These are phyloP conservation scores for Holtermanniella nyarrowii DNA, from an alignment of 768 basidiomycete genomes.

Conservation along the genomic window DNA sequence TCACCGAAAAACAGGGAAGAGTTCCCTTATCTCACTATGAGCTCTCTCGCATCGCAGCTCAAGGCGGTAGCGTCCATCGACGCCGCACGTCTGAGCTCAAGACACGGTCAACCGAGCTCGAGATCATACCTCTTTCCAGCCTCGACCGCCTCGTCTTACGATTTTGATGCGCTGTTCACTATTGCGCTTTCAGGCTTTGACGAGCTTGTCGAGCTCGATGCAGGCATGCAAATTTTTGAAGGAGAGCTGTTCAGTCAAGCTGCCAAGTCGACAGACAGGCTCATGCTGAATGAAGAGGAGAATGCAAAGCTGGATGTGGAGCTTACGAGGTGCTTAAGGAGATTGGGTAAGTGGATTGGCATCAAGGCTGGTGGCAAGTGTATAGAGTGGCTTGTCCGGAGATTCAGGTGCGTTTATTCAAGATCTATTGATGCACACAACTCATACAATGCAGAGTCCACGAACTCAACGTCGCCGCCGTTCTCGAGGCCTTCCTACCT, in stretches of 20 bases:
- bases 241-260: constrained; percentile 67
- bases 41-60: constrained; percentile 70
- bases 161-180: constrained; percentile 74
- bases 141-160: constrained; percentile 69
- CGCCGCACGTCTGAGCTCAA: constrained; percentile 52
- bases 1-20: neutral
- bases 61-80: constrained; percentile 71
- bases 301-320: constrained; percentile 54
- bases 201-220: constrained; percentile 57
- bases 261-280: constrained; percentile 65
- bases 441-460: constrained; percentile 54
- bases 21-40: constrained; percentile 14
- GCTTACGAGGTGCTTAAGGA: constrained; percentile 55
- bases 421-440: neutral
- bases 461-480: constrained; percentile 75
- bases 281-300: constrained; percentile 56
- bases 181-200: constrained; percentile 68
- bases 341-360: constrained; percentile 71
- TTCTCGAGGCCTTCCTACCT: constrained; percentile 76
- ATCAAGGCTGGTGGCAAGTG: constrained; percentile 70
- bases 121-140: constrained; percentile 84
- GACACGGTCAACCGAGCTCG: constrained; percentile 48
- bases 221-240: constrained; percentile 54
- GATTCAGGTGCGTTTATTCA: constrained; percentile 59
- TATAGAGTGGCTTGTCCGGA: constrained; percentile 86